Conservation (phyloP, 306 rosid species). For the Begonia loranthoides region DNA sequence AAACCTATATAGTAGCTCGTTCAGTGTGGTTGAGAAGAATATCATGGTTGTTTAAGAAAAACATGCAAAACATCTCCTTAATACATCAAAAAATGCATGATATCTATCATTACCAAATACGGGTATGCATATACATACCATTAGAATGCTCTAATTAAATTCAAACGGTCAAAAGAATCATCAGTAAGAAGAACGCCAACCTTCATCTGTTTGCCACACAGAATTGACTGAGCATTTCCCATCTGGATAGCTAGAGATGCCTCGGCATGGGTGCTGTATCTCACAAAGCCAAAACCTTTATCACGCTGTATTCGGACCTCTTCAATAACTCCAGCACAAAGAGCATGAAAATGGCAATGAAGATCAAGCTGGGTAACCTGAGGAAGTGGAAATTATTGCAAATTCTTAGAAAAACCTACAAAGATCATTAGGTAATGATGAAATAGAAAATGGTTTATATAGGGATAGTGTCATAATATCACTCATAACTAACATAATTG, state of each 20-base stretch:
- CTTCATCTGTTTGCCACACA: conserved; percentile 79
- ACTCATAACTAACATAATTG: no score
- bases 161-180: neutral
- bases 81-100: no score
- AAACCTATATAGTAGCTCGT: no score
- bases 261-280: conserved; percentile 71
- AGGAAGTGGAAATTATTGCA: conserved; percentile 3
- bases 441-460: no score
- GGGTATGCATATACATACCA: no score
- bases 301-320: conserved; percentile 96
- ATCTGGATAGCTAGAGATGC: conserved; percentile 94
- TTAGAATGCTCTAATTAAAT: no score
- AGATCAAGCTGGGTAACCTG: conserved; percentile 83
- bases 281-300: conserved; percentile 96
- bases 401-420: neutral
- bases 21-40: no score
- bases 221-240: conserved; percentile 66
- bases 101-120: no score
- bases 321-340: conserved; percentile 90
- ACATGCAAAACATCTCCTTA: no score
- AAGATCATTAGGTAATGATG: no score
- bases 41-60: no score
- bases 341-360: conserved; percentile 78
- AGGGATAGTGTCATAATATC: no score
- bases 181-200: conserved; percentile 16